phyloP scores from a whole-genome alignment of 306 rosid species.

The Dalbergia cultrata region DNA sequence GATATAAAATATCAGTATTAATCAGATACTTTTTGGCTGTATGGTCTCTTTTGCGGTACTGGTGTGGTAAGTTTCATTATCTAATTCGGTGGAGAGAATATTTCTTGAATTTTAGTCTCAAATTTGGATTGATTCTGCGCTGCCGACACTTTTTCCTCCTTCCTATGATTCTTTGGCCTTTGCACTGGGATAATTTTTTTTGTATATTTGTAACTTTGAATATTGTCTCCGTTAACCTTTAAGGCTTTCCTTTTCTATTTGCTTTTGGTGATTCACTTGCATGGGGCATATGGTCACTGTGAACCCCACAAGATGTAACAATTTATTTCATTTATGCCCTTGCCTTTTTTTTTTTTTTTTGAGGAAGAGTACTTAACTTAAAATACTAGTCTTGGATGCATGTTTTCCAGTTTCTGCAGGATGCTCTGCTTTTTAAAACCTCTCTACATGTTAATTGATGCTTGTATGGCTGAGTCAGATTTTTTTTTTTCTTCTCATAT shows the following conservation, averaged over 20 bases:
- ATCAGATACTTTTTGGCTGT: background rate
- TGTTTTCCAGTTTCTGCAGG: background rate
- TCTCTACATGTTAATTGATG: background rate
- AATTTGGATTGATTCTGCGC: slow-evolving; percentile 29
- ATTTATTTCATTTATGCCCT: background rate
- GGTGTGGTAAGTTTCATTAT: background rate
- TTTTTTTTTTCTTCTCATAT: background rate
- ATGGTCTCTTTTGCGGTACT: background rate
- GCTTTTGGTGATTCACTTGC: slow-evolving; percentile 33
- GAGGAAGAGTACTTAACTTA: too few species aligned
- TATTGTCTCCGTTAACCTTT: background rate
- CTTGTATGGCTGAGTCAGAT: background rate
- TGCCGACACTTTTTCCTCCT: background rate
- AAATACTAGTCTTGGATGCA: background rate
- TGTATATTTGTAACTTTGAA: background rate
- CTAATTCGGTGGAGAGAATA: slow-evolving; percentile 1
- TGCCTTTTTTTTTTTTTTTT: background rate
- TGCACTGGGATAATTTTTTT: background rate
- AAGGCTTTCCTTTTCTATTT: background rate
- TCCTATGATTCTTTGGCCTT: background rate
- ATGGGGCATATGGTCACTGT: background rate
- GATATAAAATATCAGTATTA: too few species aligned
- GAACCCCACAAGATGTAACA: slow-evolving; percentile 12
- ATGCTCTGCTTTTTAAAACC: background rate
- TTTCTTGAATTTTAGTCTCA: background rate